Base-by-base conservation (phyloP, 2,329 filamentous ascomycete genomes). In the Monilinia polystroma region DNA sequence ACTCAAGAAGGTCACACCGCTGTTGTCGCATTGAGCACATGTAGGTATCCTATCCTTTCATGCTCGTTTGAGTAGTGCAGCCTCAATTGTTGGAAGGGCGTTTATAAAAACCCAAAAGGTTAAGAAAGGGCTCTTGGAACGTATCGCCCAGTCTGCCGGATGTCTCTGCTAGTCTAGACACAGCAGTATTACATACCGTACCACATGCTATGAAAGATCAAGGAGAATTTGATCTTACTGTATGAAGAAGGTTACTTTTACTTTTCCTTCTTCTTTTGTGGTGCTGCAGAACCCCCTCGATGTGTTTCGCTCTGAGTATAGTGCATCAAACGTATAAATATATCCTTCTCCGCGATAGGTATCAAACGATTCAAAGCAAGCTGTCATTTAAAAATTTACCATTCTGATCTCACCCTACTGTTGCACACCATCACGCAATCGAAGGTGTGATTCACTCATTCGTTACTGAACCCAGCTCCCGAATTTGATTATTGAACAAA, bases 371-470 rank as follows among this genome's bases (percentile, higher is more conserved):
- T 45, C 45, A 20, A 10, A n/a, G 18, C 51, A 20, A 2, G 16
- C 8, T 51, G 7, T 49, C 16, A 14, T 14, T 20, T 41, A 45
- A 38, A 41, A 20, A 14, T 43, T 54, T 20, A 12, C 23, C 32
- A n/a, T 56, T 43, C n/a, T n/a, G 32, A 23, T 26, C 29, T 51
- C 47, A 62, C 8, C 11, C 20, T 52, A 12, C n/a, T 20, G 16
- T 43, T 52, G 35, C 32, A 41, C 12, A 52, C 32, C 26, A 66
- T 66, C 55, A 59, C 55, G 55, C 49, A 59, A 66, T 66, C n/a
- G 14, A 43, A 59, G 52, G 45, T 55, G 60, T 14, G 43, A 63
- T 63, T 63, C 49, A 55, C 60, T 63, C 23, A 43, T 43, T 41
- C 20, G 14, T 23, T 32, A 6, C 16, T 41, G 38, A 8, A 41